phyloP scores from a whole-genome alignment of 73 alveolate species.

The Paramecium octaurelia region DNA sequence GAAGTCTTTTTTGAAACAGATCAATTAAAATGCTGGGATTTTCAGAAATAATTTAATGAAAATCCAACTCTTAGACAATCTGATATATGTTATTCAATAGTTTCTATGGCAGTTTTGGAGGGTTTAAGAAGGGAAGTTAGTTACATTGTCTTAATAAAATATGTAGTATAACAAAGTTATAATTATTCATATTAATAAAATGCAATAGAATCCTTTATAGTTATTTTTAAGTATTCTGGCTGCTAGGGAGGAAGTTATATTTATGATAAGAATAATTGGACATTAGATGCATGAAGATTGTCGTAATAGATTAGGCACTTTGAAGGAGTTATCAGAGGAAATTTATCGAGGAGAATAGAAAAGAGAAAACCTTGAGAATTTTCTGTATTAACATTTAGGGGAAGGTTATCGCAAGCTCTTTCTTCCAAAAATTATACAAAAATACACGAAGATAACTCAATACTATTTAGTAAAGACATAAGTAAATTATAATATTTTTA shows the following conservation, averaged over 20 bases:
- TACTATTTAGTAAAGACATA: background rate
- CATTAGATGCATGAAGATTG: slow-evolving; percentile 7
- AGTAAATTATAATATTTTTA: background rate
- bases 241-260: slow-evolving; percentile 42
- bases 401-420: background rate
- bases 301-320: background rate
- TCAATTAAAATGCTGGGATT: no score
- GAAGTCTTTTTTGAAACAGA: no score
- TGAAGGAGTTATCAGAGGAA: background rate
- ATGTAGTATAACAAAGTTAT: background rate
- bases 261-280: slow-evolving; percentile 24
- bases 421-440: background rate
- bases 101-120: background rate
- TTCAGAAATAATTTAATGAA: no score
- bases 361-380: slow-evolving; percentile 6
- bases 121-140: background rate
- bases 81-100: no score
- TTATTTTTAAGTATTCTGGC: background rate
- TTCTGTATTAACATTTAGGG: background rate
- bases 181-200: background rate
- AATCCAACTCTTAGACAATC: no score
- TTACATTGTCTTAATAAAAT: background rate
- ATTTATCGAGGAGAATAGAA: slow-evolving; percentile 29
- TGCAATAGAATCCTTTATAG: slow-evolving; percentile 34
- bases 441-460: background rate